A percentile compares a stretch with the other conserved stretches of the same genome.
phyloP scores from a whole-genome alignment of 225 moss, liverwort and hornwort genomes.

The Thuidium tamariscinum region DNA sequence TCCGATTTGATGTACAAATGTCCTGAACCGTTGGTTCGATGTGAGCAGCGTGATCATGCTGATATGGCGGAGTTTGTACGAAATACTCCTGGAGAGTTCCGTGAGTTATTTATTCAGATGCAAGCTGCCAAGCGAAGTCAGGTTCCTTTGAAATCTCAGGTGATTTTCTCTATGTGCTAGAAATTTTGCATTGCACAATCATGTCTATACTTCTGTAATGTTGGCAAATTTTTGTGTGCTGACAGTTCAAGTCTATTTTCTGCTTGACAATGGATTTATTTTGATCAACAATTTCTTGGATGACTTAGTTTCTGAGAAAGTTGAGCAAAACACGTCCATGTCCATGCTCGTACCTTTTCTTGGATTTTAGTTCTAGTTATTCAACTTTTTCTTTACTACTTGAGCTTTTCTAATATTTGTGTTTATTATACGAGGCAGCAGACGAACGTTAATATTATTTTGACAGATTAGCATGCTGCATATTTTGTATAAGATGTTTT shows the following conservation, averaged over 20 bases:
- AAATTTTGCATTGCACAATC: neutral
- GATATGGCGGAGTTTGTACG: conserved; percentile 86
- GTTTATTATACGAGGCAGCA: neutral
- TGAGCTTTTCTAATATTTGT: neutral
- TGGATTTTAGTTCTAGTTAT: neutral
- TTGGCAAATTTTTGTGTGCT: neutral
- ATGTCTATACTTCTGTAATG: neutral
- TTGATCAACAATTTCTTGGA: neutral
- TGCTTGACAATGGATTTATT: neutral
- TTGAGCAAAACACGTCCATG: neutral
- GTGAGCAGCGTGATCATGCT: conserved; percentile 73
- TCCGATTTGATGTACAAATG: neutral
- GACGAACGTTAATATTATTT: neutral
- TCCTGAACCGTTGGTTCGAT: conserved; percentile 2
- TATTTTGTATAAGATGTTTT: neutral
- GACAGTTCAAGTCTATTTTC: neutral
- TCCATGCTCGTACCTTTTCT: neutral
- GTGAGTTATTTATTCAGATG: conserved; percentile 96
- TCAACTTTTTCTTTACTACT: neutral
- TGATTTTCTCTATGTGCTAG: conserved; percentile 1
- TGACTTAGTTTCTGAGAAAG: neutral
- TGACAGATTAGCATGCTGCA: neutral
- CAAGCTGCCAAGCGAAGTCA: conserved; percentile 96
- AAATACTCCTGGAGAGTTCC: conserved; percentile 82
- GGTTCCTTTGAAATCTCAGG: conserved; percentile 82